Base-by-base conservation (phyloP, 1,284 basidiomycete genomes). In the Ustilago tritici region DNA sequence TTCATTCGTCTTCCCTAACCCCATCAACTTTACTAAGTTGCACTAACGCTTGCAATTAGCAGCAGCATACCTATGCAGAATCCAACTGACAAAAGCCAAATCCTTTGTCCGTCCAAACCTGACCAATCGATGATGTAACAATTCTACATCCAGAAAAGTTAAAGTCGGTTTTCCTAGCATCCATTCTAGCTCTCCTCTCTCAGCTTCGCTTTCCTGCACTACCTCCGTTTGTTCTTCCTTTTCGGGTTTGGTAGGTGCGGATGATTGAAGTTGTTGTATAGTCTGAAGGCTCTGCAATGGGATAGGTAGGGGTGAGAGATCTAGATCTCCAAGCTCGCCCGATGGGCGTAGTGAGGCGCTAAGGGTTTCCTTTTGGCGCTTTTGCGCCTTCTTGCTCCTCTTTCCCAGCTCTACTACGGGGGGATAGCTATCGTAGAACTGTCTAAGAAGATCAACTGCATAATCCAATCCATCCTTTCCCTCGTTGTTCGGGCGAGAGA, bases 51-150 rank as follows among this genome's bases (percentile, higher is more conserved):
- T 38, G 17, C 36, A 36, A 14, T 50, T 34, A 19, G 64, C 57
- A 31, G 58, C 61, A 31, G 15, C 19, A 12, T 71, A 76, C 3
- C 65, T 19, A n/a, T 71, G 63, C 10, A 73, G 34, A 28, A 73
- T 28, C 75, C 75, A 77, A 41, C 65, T 66, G 36, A 73, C 34
- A 40, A 53, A 73, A 0, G 67, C 70, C 4, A 77, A 28, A 14
- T 73, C 70, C 17, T 70, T 63, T 4, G 23, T 43, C 12, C 65
- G 38, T 0, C 50, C 60, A 28, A 68, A 70, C 17, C 72, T 55
- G 2, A 83, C 77, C 38, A 82, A 57, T 0, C 81, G 64, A 63
- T 84, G 82, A 55, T 84, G 81, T 17, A 84, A 60, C 3, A 84
- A 56, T 55, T 84, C 71, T 8, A 82, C 57, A 41, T 84, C 81